Base-by-base conservation (phyloP, 202 grass and related monocot species). In the Musa balbisiana region DNA sequence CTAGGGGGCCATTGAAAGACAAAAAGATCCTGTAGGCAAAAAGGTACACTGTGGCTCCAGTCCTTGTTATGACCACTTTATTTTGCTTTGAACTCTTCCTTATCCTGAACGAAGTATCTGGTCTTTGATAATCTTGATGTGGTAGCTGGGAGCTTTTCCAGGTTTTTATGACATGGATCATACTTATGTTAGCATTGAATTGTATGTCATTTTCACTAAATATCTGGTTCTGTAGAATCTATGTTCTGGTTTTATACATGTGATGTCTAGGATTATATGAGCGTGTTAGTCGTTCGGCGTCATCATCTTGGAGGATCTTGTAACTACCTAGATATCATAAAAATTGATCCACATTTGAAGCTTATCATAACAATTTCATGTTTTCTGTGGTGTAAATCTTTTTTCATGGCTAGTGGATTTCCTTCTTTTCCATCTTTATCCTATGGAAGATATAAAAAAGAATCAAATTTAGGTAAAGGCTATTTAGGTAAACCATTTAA, bases 11-110 rank as follows among this genome's bases (percentile, higher is more conserved):
- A 49, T 75, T 62, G 16, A 62, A 58, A 49, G 27, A 21, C 15
- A 75, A 75, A 55, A 75, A 75, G 73, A 12, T 12, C 33, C 69
- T 52, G 69, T 71, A 71, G 33, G 11, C 19, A 27, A 13, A 66
- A 29, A 66, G 22, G 11, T 66, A 58, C 13, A 11, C 62, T 64
- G 9, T 66, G 63, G 19, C 22, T 64, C 62, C 10, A 64, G 62
- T 25, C 3, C 5, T 5, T 43, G 33, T 27, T 29, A 3, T 66
- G 23, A 14, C n/a, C 11, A 66, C 33, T 20, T 66, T 11, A n/a
- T 56, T 56, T 56, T 56, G 55, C 3, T 56, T 56, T 56, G 55
- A 56, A 56, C 17, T 17, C 17, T 56, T 17, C 17, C 3, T 56
- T 56, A 19, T 56, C 55, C 55, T 56, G 17, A 56, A 56, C 55